These are phyloP conservation scores for Lactifluus piperatus DNA, from an alignment of 768 basidiomycete species.

Conservation along the genomic window DNA sequence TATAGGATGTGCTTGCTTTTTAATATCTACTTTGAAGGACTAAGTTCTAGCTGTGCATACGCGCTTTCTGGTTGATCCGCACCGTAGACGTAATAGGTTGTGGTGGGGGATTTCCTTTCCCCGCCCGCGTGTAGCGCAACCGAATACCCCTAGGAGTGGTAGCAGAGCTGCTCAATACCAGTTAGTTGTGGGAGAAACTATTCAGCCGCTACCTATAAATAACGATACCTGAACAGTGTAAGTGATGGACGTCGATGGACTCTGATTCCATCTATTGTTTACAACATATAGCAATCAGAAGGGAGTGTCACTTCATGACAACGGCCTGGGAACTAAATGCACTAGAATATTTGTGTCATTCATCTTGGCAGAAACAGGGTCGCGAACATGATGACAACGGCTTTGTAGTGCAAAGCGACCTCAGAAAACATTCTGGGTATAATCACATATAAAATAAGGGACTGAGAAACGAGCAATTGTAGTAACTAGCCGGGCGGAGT, in stretches of 20 bases:
- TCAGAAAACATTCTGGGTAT: not conserved
- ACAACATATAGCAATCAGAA: not conserved
- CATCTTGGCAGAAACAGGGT: not conserved
- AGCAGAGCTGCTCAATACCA: no score
- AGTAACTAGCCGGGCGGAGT: not conserved
- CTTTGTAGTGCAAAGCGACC: not conserved
- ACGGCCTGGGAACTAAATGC: not conserved
- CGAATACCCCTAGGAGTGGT: no score
- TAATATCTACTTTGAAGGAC: no score
- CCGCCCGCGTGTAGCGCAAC: no score
- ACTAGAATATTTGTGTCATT: not conserved
- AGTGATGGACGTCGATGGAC: no score
- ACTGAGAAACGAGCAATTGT: not conserved
- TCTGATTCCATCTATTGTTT: not conserved
- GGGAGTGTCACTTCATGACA: not conserved
- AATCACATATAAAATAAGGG: not conserved
- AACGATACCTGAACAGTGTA: not conserved
- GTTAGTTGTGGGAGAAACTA: not conserved
- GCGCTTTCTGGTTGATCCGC: not conserved
- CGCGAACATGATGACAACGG: not conserved
- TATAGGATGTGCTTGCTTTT: not conserved
- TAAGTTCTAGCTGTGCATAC: not conserved
- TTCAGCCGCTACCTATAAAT: not conserved
- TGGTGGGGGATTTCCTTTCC: no score
- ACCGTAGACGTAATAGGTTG: not conserved